These are phyloP conservation scores for Podila verticillata DNA, from an alignment of 192 early-diverging fungal species.

Conservation along the genomic window DNA sequence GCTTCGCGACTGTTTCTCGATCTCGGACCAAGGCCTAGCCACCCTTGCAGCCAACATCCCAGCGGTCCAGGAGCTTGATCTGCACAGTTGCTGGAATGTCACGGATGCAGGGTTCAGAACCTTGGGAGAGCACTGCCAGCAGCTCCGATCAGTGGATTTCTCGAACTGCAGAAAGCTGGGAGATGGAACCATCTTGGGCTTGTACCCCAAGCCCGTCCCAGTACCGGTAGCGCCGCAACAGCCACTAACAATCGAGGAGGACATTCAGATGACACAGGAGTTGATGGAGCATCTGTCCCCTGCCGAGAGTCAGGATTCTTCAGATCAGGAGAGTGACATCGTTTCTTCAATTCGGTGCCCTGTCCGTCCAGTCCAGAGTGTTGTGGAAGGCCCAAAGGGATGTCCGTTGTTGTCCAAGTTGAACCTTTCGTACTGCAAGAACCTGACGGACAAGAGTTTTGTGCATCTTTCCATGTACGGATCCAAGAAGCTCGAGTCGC, in stretches of 20 bases:
- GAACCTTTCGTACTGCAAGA: conserved; percentile 80
- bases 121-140: conserved; percentile 56
- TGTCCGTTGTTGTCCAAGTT: conserved; percentile 53
- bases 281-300: background rate
- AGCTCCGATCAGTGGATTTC: conserved; percentile 68
- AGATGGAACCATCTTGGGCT: conserved; percentile 61
- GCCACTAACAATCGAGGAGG: background rate
- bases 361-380: background rate
- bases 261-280: background rate
- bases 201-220: conserved; percentile 58
- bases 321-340: background rate
- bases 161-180: conserved; percentile 85
- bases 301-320: background rate
- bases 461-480: conserved; percentile 52
- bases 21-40: conserved; percentile 69
- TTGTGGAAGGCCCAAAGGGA: background rate
- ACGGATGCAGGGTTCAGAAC: conserved; percentile 68
- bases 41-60: conserved; percentile 53
- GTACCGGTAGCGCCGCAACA: background rate
- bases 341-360: background rate
- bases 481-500: conserved; percentile 60
- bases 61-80: conserved; percentile 57
- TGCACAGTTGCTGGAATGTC: conserved; percentile 77
- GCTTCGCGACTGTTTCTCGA: conserved; percentile 75
- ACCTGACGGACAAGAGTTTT: conserved; percentile 71